Base-by-base conservation (phyloP, 768 basidiomycete species). In the Tylopilus subfusipes region DNA sequence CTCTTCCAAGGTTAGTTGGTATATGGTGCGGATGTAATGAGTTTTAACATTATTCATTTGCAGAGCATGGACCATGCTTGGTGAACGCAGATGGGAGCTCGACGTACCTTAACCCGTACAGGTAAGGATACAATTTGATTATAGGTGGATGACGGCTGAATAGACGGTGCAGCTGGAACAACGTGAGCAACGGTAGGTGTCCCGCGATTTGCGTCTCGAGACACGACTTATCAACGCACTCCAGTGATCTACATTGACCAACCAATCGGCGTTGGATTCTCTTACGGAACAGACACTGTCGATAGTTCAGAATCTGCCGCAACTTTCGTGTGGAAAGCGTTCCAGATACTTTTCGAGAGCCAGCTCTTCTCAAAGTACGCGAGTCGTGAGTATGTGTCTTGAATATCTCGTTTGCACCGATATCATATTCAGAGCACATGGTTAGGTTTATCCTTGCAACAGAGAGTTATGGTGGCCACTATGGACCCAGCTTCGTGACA, bases 181-280 rank as follows among this genome's bases (percentile, higher is more conserved):
- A 79, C 49, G 61, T 82, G 50, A 84, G 79, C 70, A 87, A 87
- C 56, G 78, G 85, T 85, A 46, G 33, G 82, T 63, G 22, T 10
- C 9, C 12, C 27, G 24, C 13, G n/a, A 24, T 22, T 13, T 31
- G 40, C n/a, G 19, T 38, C 36, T 38, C 19, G 25, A 25, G 10
- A 19, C 14, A 27, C 19, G 16, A 42, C 42, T 46, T 46, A 44
- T 52, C 12, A 10, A 51, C 2, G 8, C 9, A 14, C 5, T 11
- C 1, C 48, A 86, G 84, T 87, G 69, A 81, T 87, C 31, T 86
- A 86, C 63, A 82, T 86, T 31, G 84, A 86, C 64, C 84, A 86
- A 60, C 85, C 84, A 5, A 81, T 86, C 38, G 83, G 82, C 0
- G 78, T 82, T 0, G 84, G 85, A 4, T 85, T 85, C 62, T 86